Evolutionary conservation across 1,139 yeast species (phyloP).

Genomic region (Sugiyamaella paludigena): DNA sequence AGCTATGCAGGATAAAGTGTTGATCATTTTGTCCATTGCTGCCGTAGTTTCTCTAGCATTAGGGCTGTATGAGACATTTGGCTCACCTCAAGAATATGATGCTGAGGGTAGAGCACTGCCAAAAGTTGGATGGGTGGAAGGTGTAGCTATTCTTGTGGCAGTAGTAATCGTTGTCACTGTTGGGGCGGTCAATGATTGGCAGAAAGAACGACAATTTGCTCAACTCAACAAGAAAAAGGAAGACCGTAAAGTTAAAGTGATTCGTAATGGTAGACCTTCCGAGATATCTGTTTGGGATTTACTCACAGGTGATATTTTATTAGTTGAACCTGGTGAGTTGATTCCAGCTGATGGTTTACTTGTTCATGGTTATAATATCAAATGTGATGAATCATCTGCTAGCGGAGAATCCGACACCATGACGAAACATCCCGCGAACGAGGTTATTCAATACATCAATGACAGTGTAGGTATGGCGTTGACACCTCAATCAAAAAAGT

Average conservation of each 20-base stretch:
- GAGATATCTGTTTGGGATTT: slow-evolving; percentile 73
- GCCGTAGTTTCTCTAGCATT: slow-evolving; percentile 86
- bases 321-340: slow-evolving; percentile 90
- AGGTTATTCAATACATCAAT: slow-evolving; percentile 42
- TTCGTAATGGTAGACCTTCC: slow-evolving; percentile 67
- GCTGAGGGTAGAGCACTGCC: slow-evolving; percentile 73
- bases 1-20: slow-evolving; percentile 88
- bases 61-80: slow-evolving; percentile 90
- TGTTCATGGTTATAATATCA: slow-evolving; percentile 67
- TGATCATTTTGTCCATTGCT: slow-evolving; percentile 78
- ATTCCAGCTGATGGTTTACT: slow-evolving; percentile 85
- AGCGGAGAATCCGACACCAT: slow-evolving; percentile 93
- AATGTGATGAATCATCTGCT: slow-evolving; percentile 87
- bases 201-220: slow-evolving; percentile 91
- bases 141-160: slow-evolving; percentile 94
- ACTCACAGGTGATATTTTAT: slow-evolving; percentile 79
- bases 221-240: slow-evolving; percentile 75
- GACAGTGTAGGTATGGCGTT: slow-evolving; percentile 33
- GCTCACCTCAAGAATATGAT: slow-evolving; percentile 74
- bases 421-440: slow-evolving; percentile 56
- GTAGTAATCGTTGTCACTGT: slow-evolving; percentile 86
- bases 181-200: slow-evolving; percentile 93
- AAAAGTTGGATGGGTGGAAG: slow-evolving; percentile 95
- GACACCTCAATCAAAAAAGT: slow-evolving; percentile 37
- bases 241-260: slow-evolving; percentile 73